Evolutionary conservation across 106 monocot species (phyloP).

Genomic region (Xerophyta viscosa): DNA sequence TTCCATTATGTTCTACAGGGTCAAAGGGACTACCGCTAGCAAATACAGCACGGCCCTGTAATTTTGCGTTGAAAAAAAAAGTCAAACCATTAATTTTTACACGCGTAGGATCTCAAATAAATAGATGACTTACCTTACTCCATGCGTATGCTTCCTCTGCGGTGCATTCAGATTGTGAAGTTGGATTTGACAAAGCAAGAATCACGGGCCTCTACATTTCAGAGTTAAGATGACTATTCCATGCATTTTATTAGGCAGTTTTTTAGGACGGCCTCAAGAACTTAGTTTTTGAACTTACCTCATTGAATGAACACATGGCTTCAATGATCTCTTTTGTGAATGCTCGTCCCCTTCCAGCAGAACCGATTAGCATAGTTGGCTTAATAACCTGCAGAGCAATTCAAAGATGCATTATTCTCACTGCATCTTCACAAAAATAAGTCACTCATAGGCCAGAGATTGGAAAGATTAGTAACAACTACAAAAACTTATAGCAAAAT

Average conservation of each 20-base stretch:
- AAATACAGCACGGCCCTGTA: constrained; percentile 82
- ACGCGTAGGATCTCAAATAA: not conserved
- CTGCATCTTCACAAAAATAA: too few species aligned
- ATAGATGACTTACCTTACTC: constrained; percentile 46
- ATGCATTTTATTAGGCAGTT: too few species aligned
- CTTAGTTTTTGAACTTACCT: too few species aligned
- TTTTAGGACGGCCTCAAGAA: too few species aligned
- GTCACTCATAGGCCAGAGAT: too few species aligned
- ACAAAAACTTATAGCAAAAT: too few species aligned
- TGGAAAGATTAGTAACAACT: too few species aligned
- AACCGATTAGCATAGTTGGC: constrained; percentile 45
- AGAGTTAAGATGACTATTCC: not conserved
- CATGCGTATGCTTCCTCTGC: constrained; percentile 94
- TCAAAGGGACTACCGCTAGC: constrained; percentile 91
- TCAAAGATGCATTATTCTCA: not conserved
- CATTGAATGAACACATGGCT: constrained; percentile 37
- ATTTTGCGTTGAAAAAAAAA: not conserved
- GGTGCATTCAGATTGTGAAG: constrained; percentile 85
- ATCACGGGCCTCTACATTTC: constrained; percentile 67
- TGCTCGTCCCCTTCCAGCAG: constrained; percentile 47
- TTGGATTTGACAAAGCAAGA: constrained; percentile 90
- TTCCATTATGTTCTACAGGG: constrained; percentile 69
- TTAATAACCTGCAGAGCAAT: constrained; percentile 28
- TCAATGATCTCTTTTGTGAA: constrained; percentile 60
- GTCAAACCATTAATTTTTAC: not conserved